Evolutionary conservation across 257 asterid species (phyloP), one percentile per base, ranked within the genome.

Genomic region (Primulina tabacum): DNA sequence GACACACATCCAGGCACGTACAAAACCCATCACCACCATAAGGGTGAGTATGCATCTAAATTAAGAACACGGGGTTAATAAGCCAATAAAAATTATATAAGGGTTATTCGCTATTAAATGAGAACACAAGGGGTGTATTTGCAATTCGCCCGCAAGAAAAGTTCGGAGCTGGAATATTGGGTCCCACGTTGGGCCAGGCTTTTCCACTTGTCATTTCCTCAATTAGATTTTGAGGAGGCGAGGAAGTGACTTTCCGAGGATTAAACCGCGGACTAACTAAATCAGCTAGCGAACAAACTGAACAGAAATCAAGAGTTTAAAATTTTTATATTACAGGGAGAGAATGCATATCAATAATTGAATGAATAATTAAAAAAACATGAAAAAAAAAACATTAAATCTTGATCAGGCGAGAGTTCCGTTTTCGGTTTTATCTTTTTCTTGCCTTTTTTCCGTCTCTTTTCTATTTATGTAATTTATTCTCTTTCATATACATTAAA

Each of bases 241-340:
- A 21, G 24, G 24, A 21, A 21, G 56, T 50, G 56, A 16, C 60
- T 34, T 68, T 14, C 28, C 37, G 75, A 71, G 38, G 61, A 74
- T 12, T 65, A 70, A 66, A 61, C 70, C 75, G 81, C 71, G 75
- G 24, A 21, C 24, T 21, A 87, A 89, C 96, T 67, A 88, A 75
- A 87, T 82, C 79, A 62, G 67, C 82, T 32, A 68, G n/a, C 65
- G 67, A 43, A 16, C 28, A 60, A 62, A 57, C 73, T 64, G 64
- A 73, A 73, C 62, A 64, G 53, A 14, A 64, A 47, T 71, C 32
- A 37, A 11, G 64, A 55, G 29, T 7, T 50, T 14, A 14, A 47
- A 17, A 74, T 28, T 6, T 14, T 14, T 20, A 64, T 26, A 8
- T 21, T 21, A 43, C 37, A 55, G 21, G 16, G 1, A 7, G 30